phyloP scores from a whole-genome alignment of 2,329 filamentous ascomycete genomes.

The Ophiocordyceps camponoti-saundersi region DNA sequence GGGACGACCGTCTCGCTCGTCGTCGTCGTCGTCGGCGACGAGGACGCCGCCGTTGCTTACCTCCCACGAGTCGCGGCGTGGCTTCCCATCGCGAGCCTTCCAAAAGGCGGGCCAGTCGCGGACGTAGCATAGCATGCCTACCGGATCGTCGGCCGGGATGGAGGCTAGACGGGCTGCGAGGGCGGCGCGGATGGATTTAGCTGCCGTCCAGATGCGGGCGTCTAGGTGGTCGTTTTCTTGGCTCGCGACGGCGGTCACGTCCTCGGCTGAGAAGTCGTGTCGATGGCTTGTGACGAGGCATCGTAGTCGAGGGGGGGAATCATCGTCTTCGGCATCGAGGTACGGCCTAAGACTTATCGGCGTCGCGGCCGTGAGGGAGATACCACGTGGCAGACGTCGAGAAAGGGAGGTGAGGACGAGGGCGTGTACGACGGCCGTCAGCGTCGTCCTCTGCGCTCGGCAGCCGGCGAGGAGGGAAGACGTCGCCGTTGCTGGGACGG shows the following conservation, averaged over 20 bases:
- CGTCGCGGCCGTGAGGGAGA: constrained; percentile 19
- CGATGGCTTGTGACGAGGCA: constrained; percentile 20
- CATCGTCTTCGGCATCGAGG: constrained; percentile 6
- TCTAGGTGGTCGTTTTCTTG: constrained; percentile 1
- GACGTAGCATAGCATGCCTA: constrained; percentile 21
- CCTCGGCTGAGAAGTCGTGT: constrained; percentile 11
- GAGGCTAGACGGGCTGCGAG: constrained; percentile 8
- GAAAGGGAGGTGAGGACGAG: constrained; percentile 24
- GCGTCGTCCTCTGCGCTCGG: constrained; percentile 21
- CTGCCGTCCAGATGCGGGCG: constrained; percentile 23
- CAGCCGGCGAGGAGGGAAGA: constrained; percentile 19
- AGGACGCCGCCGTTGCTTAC: constrained; percentile 25
- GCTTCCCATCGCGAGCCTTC: constrained; percentile 21
- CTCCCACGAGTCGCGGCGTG: constrained; percentile 27
- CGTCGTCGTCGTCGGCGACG: background rate
- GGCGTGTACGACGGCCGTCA: constrained; percentile 32
- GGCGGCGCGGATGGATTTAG: constrained; percentile 15
- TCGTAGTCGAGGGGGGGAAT: constrained; percentile 16
- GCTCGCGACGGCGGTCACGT: constrained; percentile 8
- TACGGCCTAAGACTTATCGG: constrained; percentile 28
- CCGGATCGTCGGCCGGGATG: constrained; percentile 8
- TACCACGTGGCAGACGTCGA: constrained; percentile 16
- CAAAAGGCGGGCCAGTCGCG: constrained; percentile 25
- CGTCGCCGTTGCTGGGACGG: constrained; percentile 8
- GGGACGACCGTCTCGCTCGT: too few species aligned